Evolutionary conservation across 345 rosid genomes (phyloP), one percentile per base, ranked within the genome.

Genomic region (Arabis alpina): DNA sequence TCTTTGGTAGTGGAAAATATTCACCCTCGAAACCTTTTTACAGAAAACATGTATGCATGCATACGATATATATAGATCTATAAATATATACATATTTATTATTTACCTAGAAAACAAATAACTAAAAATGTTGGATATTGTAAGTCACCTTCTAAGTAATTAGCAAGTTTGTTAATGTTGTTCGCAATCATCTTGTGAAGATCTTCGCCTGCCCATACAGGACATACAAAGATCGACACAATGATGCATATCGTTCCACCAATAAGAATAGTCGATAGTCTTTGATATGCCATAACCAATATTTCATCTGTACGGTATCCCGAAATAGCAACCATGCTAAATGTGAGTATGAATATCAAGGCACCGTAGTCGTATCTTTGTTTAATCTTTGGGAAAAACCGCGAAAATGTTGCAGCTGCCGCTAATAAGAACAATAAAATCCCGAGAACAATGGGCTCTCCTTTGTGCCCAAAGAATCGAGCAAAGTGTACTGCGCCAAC

Each of bases 331-430:
- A 93, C 90, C 84, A 93, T 59, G 41, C 88, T 77, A 77, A 87
- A 91, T 7, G 97, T 93, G 65, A 93, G 53, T 66, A 91, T 86
- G 73, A 93, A 93, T 73, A 93, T 81, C 77, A 81, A 27, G 15
- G 87, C 70, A 10, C 97, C 98, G 27, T 93, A 93, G 66, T 93
- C 98, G 43, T 91, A 93, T 80, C 92, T 91, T 43, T 86, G 85
- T 82, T 86, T 93, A 16, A 93, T 75, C 64, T 16, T 48, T 8
- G 98, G 98, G 23, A 86, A 80, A 74, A 91, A 93, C 45, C 97
- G 77, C 0, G 79, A 57, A 61, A 88, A 93, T 40, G 98, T 88
- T 15, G 88, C 81, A 36, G 79, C 79, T 25, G 86, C 82, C 68
- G 94, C 94, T 49, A 81, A 75, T 36, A 82, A 50, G 65, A 92